Evolutionary conservation across 306 rosid genomes (phyloP).

Genomic region (Quercus dentata): DNA sequence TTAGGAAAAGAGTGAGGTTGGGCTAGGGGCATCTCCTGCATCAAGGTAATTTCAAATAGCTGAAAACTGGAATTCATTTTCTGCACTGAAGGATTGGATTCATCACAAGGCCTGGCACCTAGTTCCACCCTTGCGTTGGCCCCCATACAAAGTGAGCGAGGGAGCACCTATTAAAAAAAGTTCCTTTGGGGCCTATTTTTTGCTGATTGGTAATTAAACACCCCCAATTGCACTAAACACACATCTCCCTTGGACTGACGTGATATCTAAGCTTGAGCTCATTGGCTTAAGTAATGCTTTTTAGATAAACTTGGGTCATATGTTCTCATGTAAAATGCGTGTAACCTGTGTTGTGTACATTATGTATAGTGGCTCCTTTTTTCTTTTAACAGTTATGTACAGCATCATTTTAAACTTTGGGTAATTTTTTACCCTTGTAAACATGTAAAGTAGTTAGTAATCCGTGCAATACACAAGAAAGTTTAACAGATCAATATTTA

Average conservation of each 20-base stretch:
- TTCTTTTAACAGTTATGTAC: neutral
- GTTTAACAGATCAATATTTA: no score
- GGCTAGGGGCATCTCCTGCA: slow-evolving; percentile 48
- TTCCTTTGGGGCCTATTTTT: neutral
- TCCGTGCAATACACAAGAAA: no score
- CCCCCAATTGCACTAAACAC: no score
- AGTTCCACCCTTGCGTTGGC: neutral
- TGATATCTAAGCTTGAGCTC: no score
- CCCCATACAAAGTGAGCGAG: neutral
- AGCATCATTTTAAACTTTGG: neutral
- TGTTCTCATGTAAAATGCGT: neutral
- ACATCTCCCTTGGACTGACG: no score
- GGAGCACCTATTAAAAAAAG: neutral
- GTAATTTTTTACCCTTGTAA: neutral
- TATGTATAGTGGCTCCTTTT: neutral
- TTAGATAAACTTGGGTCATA: neutral
- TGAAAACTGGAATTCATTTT: neutral
- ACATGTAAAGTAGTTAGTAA: neutral
- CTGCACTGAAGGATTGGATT: neutral
- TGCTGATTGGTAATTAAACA: no score
- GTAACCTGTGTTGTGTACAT: neutral
- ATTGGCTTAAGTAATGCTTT: no score
- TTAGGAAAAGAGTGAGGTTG: slow-evolving; percentile 39
- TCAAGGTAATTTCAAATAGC: slow-evolving; percentile 49
- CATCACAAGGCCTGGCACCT: neutral